Conservation (phyloP, 768 basidiomycete genomes). For the Suillus plorans region DNA sequence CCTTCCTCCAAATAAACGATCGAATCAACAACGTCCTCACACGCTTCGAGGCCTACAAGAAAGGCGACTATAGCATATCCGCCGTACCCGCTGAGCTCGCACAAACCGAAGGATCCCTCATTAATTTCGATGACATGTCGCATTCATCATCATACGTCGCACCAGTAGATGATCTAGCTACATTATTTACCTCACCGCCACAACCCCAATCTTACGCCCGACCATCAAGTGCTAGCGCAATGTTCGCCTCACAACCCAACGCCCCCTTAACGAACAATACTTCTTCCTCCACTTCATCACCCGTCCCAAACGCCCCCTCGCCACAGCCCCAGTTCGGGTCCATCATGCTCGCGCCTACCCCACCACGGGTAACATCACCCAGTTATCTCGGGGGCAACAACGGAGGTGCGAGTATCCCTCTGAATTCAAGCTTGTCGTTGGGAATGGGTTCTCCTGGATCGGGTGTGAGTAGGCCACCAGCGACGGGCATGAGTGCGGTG, state of each 20-base stretch:
- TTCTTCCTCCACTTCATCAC: constrained; percentile 25
- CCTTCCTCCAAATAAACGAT: constrained; percentile 94
- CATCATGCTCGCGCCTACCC: constrained; percentile 44
- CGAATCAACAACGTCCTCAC: constrained; percentile 91
- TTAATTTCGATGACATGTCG: constrained; percentile 70
- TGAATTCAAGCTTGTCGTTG: constrained; percentile 9
- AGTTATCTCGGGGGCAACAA: constrained; percentile 20
- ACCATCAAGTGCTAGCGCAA: constrained; percentile 1
- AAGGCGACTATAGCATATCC: constrained; percentile 80
- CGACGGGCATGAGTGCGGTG: neutral
- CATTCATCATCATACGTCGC: constrained; percentile 19
- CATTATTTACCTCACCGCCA: constrained; percentile 45
- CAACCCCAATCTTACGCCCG: constrained; percentile 3
- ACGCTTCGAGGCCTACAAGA: constrained; percentile 92
- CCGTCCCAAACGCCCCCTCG: constrained; percentile 12
- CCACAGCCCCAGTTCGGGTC: constrained; percentile 34
- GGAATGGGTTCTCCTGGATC: constrained; percentile 15
- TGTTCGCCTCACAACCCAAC: constrained; percentile 15
- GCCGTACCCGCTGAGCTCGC: constrained; percentile 52
- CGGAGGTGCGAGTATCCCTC: constrained; percentile 9
- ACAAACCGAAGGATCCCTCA: constrained; percentile 49
- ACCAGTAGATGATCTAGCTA: constrained; percentile 57
- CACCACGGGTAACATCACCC: constrained; percentile 21
- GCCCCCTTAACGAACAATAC: constrained; percentile 27
- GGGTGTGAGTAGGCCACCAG: constrained; percentile 8